Conservation (phyloP, 1,284 basidiomycete genomes). For the Inonotus obliquus region DNA sequence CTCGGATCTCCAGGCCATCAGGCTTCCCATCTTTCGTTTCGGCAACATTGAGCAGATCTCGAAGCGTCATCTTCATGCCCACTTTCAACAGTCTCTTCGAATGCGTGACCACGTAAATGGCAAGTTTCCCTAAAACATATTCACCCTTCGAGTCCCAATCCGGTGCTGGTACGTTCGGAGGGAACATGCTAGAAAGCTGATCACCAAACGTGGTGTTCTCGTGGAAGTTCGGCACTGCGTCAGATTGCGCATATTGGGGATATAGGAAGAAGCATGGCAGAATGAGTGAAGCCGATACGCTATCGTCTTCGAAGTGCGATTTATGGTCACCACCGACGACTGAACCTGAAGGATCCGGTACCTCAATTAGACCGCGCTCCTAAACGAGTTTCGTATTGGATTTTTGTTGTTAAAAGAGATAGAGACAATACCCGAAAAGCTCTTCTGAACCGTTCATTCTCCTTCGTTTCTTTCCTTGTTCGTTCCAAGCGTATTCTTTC, state of each 20-base stretch:
- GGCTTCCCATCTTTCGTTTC: constrained; percentile 54
- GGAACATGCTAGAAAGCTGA: constrained; percentile 83
- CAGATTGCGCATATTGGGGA: constrained; percentile 84
- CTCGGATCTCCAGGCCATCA: constrained; percentile 84
- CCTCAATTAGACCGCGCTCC: constrained; percentile 60
- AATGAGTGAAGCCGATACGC: constrained; percentile 61
- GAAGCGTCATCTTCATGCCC: constrained; percentile 82
- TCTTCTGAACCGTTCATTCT: constrained; percentile 41
- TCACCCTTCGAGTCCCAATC: constrained; percentile 78
- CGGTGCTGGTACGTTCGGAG: constrained; percentile 53
- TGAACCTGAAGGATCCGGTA: constrained; percentile 55
- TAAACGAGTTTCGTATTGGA: constrained; percentile 26
- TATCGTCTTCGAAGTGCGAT: constrained; percentile 57
- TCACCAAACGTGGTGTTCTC: constrained; percentile 81
- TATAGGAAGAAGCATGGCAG: constrained; percentile 92
- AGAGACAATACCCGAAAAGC: constrained; percentile 55
- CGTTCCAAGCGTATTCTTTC: constrained; percentile 46
- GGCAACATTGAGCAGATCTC: constrained; percentile 67
- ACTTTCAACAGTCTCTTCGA: constrained; percentile 80
- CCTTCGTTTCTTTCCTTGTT: constrained; percentile 42
- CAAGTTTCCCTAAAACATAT: constrained; percentile 64
- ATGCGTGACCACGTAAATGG: constrained; percentile 82
- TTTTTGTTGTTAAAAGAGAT: background rate
- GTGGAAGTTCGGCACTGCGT: constrained; percentile 83
- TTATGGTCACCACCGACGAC: constrained; percentile 48